Evolutionary conservation across 768 basidiomycete genomes (phyloP).

Genomic region (Mycena kentingensis): DNA sequence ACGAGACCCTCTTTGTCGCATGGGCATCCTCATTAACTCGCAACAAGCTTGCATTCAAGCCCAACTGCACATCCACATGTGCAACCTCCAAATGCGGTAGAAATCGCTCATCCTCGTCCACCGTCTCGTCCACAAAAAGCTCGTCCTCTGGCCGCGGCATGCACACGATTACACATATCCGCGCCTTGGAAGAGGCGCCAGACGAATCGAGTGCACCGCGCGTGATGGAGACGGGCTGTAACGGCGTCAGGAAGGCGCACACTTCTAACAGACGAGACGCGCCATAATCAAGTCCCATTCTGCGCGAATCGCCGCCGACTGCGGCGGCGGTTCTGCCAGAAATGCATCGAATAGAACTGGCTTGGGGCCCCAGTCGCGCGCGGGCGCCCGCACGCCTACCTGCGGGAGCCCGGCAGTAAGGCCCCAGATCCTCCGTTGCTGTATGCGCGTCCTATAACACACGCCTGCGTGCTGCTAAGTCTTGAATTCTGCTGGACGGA

Average conservation of each 20-base stretch:
- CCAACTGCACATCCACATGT: neutral
- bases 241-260: neutral
- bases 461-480: too few species aligned
- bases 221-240: conserved; percentile 16
- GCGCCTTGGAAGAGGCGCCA: conserved; percentile 6
- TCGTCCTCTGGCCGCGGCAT: conserved; percentile 11
- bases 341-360: conserved; percentile 12
- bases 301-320: neutral
- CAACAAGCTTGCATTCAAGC: conserved; percentile 3
- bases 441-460: conserved; percentile 12
- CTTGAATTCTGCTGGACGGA: too few species aligned
- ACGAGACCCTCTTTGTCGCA: too few species aligned
- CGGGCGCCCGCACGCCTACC: neutral
- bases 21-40: too few species aligned
- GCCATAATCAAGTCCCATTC: conserved; percentile 18
- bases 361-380: conserved; percentile 13
- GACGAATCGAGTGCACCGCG: conserved; percentile 1
- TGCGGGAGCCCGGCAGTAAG: neutral
- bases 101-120: conserved; percentile 7
- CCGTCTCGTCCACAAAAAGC: neutral
- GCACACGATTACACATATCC: conserved; percentile 8
- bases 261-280: neutral
- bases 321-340: neutral
- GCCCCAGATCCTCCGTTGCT: conserved; percentile 1
- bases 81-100: conserved; percentile 12